Evolutionary conservation across 2,329 filamentous ascomycete species (phyloP), one percentile per base, ranked within the genome.

Genomic region (Calonectria leucothoes): DNA sequence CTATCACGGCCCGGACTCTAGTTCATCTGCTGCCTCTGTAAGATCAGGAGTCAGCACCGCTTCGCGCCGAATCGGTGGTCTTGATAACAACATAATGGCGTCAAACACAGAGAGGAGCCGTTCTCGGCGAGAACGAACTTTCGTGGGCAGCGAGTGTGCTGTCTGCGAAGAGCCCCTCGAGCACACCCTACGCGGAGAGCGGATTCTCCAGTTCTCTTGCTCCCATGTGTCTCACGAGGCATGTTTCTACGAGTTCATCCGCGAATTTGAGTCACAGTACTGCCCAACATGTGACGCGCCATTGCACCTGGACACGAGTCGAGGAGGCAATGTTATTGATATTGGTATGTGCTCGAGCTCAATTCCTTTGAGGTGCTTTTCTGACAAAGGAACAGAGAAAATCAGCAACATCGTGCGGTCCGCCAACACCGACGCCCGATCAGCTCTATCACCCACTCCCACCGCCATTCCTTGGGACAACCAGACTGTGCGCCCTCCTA

Each of bases 201-300:
- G 95, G 78, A 95, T 99, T 74, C 88, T 99, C 68, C 97, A 98
- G 83, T 97, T 99, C 81, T 97, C 96, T 7, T 99, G 97, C 85
- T 91, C 93, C n/a, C 97, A 99, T 85, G 96, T 99, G 73, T 95
- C 96, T 14, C 97, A 99, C 83, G 97, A 98, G 84, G 97, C 96
- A 42, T 99, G 97, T 86, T 98, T 99, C 83, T 98, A 98, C 86
- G 97, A 99, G 85, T 98, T 97, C 83, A 98, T 99, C 80, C 94
- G 95, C 81, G 96, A 98, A 82, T 94, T 96, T 72, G 96, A 98
- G 78, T 94, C 94, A 67, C 95, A 98, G 81, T 96, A 95, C 81
- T 99, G 97, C 85, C 97, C 97, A 33, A 94, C 94, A 77, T 99
- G 97, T 85, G 94, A 98, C 87, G 94, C 96, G 76, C 95, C 97